Evolutionary conservation across 345 rosid species (phyloP).

Genomic region (Melastoma malabathricum): DNA sequence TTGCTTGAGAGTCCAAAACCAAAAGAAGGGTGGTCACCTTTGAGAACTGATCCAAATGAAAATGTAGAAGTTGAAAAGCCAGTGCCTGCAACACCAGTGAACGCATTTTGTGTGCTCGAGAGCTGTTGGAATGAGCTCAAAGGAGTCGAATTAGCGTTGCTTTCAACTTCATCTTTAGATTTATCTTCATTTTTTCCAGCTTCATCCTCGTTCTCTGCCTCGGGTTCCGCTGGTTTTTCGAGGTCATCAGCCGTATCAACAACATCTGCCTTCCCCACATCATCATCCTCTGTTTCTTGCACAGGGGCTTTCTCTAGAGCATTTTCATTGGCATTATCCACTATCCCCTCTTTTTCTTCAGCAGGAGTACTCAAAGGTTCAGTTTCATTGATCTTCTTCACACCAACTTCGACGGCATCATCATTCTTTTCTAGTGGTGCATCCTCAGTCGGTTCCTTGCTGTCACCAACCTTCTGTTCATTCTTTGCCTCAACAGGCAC

Average conservation of each 20-base stretch:
- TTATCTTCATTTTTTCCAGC: conserved; percentile 22
- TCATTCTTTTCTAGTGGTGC: conserved; percentile 4
- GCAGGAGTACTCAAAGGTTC: conserved; percentile 2
- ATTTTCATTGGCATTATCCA: conserved; percentile 6
- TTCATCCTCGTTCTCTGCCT: conserved; percentile 24
- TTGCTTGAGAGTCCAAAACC: conserved; percentile 43
- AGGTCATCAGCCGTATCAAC: conserved; percentile 14
- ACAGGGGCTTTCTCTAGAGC: conserved; percentile 14
- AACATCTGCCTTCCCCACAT: conserved; percentile 13
- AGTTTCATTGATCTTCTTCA: background rate
- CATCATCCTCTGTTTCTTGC: conserved; percentile 13
- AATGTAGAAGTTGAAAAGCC: conserved; percentile 61
- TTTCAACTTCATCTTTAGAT: conserved; percentile 29
- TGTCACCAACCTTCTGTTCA: conserved; percentile 1
- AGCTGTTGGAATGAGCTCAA: conserved; percentile 88
- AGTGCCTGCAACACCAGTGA: conserved; percentile 86
- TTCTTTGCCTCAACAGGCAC: conserved; percentile 7
- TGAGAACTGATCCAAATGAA: conserved; percentile 43
- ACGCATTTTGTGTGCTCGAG: conserved; percentile 88
- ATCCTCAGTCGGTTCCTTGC: conserved; percentile 12
- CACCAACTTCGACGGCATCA: background rate
- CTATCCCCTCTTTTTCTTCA: conserved; percentile 4
- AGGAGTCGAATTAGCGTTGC: conserved; percentile 26
- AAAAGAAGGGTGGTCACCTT: conserved; percentile 29
- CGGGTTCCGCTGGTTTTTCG: conserved; percentile 27